Conservation (phyloP, 2,329 filamentous ascomycete genomes). For the Hypocreales sp. region DNA sequence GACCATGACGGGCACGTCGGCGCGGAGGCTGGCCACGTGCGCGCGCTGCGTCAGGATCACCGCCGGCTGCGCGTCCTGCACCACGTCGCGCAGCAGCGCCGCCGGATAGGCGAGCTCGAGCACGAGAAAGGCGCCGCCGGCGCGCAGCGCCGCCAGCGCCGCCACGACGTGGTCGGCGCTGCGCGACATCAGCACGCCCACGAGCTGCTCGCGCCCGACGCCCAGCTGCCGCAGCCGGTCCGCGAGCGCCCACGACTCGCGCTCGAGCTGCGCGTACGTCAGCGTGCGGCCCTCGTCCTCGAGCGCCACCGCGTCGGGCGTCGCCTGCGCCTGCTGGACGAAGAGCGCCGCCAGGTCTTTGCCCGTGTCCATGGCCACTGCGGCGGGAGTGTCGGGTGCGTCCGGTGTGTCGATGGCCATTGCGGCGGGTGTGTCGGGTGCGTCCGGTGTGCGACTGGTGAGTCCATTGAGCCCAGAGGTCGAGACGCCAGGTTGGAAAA, state of each 20-base stretch:
- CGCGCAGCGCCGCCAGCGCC: constrained; percentile 61
- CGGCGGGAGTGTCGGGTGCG: too few relatives aligned
- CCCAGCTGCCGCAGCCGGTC: constrained; percentile 48
- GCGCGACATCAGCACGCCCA: constrained; percentile 60
- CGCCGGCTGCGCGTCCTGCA: constrained; percentile 57
- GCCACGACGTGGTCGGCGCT: constrained; percentile 69
- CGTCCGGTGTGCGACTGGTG: too few relatives aligned
- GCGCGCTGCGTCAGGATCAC: constrained; percentile 54
- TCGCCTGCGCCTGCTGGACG: constrained; percentile 48
- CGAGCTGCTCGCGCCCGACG: constrained; percentile 56
- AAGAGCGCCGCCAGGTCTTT: constrained; percentile 65
- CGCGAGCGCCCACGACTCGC: constrained; percentile 49
- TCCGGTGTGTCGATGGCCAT: too few relatives aligned
- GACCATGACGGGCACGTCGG: constrained; percentile 45
- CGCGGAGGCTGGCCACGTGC: constrained; percentile 50
- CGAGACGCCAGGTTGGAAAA: too few relatives aligned
- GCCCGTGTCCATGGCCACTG: constrained; percentile 52
- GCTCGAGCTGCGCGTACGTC: constrained; percentile 59
- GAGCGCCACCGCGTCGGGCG: constrained; percentile 54
- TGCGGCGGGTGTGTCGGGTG: too few relatives aligned
- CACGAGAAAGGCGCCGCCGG: constrained; percentile 67
- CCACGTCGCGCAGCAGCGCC: constrained; percentile 57
- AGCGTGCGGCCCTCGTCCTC: constrained; percentile 53
- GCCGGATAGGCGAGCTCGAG: constrained; percentile 68
- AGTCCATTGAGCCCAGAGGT: too few relatives aligned